These are phyloP conservation scores for Cryphonectria carpinicola DNA, from an alignment of 2,329 filamentous ascomycete genomes.

Conservation along the genomic window DNA sequence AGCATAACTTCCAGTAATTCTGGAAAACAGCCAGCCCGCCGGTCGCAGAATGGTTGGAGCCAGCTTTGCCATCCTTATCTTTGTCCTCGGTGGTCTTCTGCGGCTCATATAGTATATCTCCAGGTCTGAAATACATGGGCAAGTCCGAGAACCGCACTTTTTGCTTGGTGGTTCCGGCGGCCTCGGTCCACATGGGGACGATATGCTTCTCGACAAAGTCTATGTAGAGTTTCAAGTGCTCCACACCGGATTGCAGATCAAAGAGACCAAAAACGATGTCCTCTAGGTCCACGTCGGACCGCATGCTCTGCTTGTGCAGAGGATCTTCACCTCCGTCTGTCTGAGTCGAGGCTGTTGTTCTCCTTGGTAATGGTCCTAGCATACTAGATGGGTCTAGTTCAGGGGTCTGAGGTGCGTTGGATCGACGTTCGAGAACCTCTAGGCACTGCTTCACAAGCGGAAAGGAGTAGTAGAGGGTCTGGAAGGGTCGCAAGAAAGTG, in stretches of 20 bases:
- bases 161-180: constrained; percentile 1
- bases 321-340: not conserved
- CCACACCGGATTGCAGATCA: not conserved
- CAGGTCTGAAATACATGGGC: constrained; percentile 20
- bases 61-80: not conserved
- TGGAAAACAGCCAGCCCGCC: not conserved
- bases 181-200: constrained; percentile 17
- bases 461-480: not conserved
- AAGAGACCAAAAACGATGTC: not conserved
- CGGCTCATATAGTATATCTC: not conserved
- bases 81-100: not conserved
- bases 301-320: not conserved
- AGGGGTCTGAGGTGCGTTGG: not conserved
- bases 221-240: constrained; percentile 9
- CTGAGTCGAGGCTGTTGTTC: not conserved
- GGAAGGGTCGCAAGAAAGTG: not conserved
- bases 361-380: not conserved
- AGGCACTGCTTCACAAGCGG: not conserved
- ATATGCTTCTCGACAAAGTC: constrained; percentile 18
- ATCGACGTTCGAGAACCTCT: not conserved
- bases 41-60: not conserved
- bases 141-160: constrained; percentile 18
- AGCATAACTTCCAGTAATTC: not conserved
- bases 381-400: not conserved
- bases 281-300: not conserved